Conservation (phyloP, 169 alveolate genomes). For the Cryptosporidium sp. region DNA sequence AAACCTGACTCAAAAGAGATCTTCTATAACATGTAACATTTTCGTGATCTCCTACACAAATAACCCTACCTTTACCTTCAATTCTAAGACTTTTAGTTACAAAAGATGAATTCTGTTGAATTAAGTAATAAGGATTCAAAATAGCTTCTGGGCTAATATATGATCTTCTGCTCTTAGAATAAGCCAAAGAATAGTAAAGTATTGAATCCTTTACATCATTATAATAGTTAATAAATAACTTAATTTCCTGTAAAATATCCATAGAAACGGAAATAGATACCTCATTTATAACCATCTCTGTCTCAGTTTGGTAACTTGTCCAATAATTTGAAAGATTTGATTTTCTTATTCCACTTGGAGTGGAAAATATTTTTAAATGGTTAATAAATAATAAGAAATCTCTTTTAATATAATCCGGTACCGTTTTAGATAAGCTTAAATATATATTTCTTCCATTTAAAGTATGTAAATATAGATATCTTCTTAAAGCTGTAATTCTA, state of each 20-base stretch:
- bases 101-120: not conserved
- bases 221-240: constrained; percentile 16
- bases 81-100: not conserved
- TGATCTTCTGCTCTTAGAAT: not conserved
- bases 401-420: constrained; percentile 24
- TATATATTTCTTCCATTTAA: constrained; percentile 57
- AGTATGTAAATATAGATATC: constrained; percentile 20
- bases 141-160: constrained; percentile 39
- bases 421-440: constrained; percentile 5
- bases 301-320: constrained; percentile 34
- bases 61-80: too few species aligned
- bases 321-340: constrained; percentile 16
- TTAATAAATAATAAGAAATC: constrained; percentile 41
- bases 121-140: constrained; percentile 17
- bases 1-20: constrained; percentile 23
- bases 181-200: not conserved
- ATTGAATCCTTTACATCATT: constrained; percentile 1
- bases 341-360: constrained; percentile 15
- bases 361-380: not conserved
- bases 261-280: constrained; percentile 58
- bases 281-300: constrained; percentile 14
- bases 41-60: not conserved
- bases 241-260: constrained; percentile 50
- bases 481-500: constrained; percentile 29
- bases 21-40: not conserved